Base-by-base conservation (phyloP, 768 basidiomycete species). In the Lentinula lateritia region DNA sequence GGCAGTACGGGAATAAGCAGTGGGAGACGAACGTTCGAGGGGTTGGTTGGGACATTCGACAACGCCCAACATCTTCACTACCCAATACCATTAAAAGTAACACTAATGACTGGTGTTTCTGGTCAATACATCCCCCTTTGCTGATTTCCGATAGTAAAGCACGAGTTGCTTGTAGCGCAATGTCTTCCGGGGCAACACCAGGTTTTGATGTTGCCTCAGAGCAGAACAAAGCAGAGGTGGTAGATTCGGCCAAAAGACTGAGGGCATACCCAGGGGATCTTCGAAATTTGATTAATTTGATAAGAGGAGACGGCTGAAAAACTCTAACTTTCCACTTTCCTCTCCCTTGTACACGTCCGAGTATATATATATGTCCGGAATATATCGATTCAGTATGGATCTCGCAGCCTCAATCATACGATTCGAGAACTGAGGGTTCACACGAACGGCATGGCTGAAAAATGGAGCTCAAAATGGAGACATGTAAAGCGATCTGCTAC, bases 261-360 rank as follows among this genome's bases (percentile, higher is more conserved):
- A 99, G 76, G 0, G 93, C 97, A 72, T 95, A 99, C 0, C 96
- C 97, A 6, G 97, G 97, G 0, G 97, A 99, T 75, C 95, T 97
- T 65, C 15, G 48, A n/a, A 32, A 41, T 10, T 56, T 16, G 32
- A 59, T 54, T 56, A 15, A 52, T 12, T 20, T 38, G 34, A n/a
- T 53, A 10, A 9, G 20, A 43, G 23, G 28, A 23, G 15, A 35
- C 41, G 39, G n/a, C 58, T 7, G 56, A 39, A 12, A 34, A 42
- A 12, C 28, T 0, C 94, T 64, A 66, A 95, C 95, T 94, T 98
- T 73, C 96, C 96, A 66, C 93, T 95, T 64, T 98, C 97, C 16
- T 93, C 92, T 6, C 95, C 95, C 72, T 97, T 96, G 76, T 97
- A 98, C 23, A 98, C 95, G 65, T 99, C 97, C 3, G 97, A 96